Evolutionary conservation across 2,329 filamentous ascomycete species (phyloP), one percentile per base, ranked within the genome.

Genomic region (Colletotrichum siamense): DNA sequence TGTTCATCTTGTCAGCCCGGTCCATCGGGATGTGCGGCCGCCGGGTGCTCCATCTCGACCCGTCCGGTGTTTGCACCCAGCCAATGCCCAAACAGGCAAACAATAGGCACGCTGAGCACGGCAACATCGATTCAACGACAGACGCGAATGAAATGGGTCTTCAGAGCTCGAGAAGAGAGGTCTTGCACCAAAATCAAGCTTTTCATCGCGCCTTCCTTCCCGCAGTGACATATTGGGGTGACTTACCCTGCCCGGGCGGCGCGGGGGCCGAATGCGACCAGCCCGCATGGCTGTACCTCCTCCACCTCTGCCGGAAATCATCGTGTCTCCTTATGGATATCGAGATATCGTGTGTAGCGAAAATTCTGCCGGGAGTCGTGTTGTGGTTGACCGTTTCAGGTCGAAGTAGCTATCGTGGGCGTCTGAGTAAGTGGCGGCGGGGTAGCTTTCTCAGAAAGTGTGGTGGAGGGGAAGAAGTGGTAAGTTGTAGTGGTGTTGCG

Each of bases 241-340:
- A 76, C 86, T 84, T 84, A 87, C 86, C 79, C 85, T 83, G 70
- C 84, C 81, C 74, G 86, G 83, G 69, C 86, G 85, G 81, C 86
- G 86, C 82, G 86, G 86, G 69, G 86, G 85, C 71, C 86, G 85
- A 79, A 87, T 87, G 79, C 86, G 84, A 73, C 85, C 84, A 69
- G 80, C 79, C 66, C 84, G 82, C 71, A 83, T 81, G 73, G 85
- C 85, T 70, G 84, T 55, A 10, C 76, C 76, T 62, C 77, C 83
- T 81, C 86, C 85, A 72, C 88, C 88, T 79, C 88, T 85, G 77
- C 88, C 88, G 8, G 88, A 88, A 79, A 89, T 89, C 88, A 89
- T 89, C 30, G 77, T 79, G 63, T 30, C 16, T n/a, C 10, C 44
- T 26, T 49, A 18, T 63, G 18, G n/a, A n/a, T 24, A 5, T 63